These are phyloP conservation scores for Pleurotus cornucopiae DNA, from an alignment of 768 basidiomycete species.

Conservation along the genomic window DNA sequence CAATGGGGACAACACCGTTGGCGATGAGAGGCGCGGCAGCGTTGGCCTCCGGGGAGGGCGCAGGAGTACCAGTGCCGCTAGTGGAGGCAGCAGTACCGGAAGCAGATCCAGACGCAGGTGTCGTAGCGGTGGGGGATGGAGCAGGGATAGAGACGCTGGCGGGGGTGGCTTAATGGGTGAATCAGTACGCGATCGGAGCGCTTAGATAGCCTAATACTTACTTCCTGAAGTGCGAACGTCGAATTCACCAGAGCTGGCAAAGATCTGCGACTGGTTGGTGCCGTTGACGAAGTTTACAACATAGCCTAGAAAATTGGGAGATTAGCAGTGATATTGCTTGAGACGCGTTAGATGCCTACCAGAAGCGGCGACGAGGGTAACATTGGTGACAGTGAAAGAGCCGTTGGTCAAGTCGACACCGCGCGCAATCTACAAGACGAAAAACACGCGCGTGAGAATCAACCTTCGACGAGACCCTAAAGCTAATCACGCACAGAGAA, in stretches of 20 bases:
- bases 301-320: background rate
- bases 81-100: background rate
- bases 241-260: background rate
- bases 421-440: background rate
- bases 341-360: background rate
- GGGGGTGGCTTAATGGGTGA: background rate
- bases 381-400: conserved; percentile 6
- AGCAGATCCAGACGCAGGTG: background rate
- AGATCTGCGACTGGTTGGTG: background rate
- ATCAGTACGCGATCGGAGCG: background rate
- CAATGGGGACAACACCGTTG: background rate
- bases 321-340: background rate
- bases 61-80: background rate
- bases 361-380: conserved; percentile 1
- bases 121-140: background rate
- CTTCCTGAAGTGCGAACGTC: conserved; percentile 5
- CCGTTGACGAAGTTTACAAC: conserved; percentile 5
- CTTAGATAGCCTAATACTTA: background rate
- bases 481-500: background rate
- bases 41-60: background rate
- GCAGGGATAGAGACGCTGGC: conserved; percentile 5
- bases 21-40: background rate
- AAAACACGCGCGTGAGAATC: background rate
- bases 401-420: background rate
- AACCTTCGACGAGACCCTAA: background rate